Percentiles rank a stretch among this genome's conserved stretches.
Evolutionary conservation across 345 rosid species (phyloP).

Genomic region (Psidium guajava): DNA sequence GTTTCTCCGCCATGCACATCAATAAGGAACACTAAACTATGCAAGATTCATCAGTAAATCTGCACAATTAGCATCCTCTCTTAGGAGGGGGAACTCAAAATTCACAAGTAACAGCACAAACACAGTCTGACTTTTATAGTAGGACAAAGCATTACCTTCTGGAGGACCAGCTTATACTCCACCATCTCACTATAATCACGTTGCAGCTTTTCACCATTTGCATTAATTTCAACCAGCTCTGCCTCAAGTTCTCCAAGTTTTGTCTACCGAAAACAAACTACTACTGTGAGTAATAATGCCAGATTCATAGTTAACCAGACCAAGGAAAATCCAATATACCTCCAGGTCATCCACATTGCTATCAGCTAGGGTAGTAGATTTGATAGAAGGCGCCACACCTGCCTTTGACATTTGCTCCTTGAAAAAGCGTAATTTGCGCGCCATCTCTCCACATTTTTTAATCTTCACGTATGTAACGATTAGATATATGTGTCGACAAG

Average conservation of each 20-base stretch:
- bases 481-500: background rate
- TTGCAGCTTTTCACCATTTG: conserved; percentile 77
- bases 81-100: background rate
- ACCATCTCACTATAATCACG: conserved; percentile 66
- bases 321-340: conserved; percentile 20
- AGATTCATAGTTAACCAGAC: background rate
- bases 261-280: conserved; percentile 16
- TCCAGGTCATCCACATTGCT: conserved; percentile 65
- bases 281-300: background rate
- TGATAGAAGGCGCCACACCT: conserved; percentile 38
- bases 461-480: conserved; percentile 25
- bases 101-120: background rate
- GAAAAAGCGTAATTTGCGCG: conserved; percentile 74
- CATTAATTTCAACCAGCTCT: conserved; percentile 84
- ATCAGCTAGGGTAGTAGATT: conserved; percentile 22
- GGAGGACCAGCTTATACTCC: conserved; percentile 79
- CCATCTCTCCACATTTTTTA: conserved; percentile 90
- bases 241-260: conserved; percentile 93
- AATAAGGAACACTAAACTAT: background rate
- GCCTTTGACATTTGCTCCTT: conserved; percentile 87
- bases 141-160: conserved; percentile 45
- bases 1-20: background rate
- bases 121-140: background rate
- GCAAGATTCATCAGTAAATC: background rate
- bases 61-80: background rate